Base-by-base conservation (phyloP, 495 filamentous ascomycete species). In the Penicillium chermesinum region DNA sequence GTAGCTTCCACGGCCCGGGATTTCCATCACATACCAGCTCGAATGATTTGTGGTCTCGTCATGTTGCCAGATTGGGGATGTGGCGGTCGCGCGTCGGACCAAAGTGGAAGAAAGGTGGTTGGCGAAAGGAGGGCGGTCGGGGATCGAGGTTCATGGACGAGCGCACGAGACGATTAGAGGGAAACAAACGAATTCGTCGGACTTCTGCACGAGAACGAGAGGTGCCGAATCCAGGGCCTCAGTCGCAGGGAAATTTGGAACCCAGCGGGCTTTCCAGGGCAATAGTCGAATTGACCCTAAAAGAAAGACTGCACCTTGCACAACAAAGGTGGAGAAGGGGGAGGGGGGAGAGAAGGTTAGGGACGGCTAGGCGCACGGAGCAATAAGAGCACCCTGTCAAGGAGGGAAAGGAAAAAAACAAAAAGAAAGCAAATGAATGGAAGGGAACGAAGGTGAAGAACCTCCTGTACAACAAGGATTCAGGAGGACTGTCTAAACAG, bases 1-100 rank as follows among this genome's bases (percentile, higher is more conserved):
- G 25, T 10, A 30, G 25, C 25, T 10, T 5, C 25, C 25, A 10
- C 25, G 10, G 20, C 22, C 19, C 15, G 6, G 1, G 0, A 33
- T 64, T 37, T 7, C 1, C 16, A 5, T 38, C 7, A 2, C 76
- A 37, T 81, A 90, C 86, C 86, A 59, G 86, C 87, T 69, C 87
- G 77, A 64, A 91, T 82, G 49, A 89, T 87, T 54, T 83, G 76
- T 60, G 86, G 86, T 62, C 86, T 80, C 55, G 85, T 80, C 86
- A 89, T 89, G 18, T 46, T 67, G 55, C 35, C 21, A 25, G 47
- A 33, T 39, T 17, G 44, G 54, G 53, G 40, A 51, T 57, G 47
- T 44, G 58, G 50, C 50, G 44, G 49, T 49, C 52, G 38, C 44
- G 43, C 46, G 40, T 47, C 38, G 42, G 45, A 38, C 19, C 38